A percentile compares a stretch with the other conserved stretches of the same genome.
Evolutionary conservation across 352 stramenopile genomes (phyloP).

Genomic region (Phytophthora sansomeana): DNA sequence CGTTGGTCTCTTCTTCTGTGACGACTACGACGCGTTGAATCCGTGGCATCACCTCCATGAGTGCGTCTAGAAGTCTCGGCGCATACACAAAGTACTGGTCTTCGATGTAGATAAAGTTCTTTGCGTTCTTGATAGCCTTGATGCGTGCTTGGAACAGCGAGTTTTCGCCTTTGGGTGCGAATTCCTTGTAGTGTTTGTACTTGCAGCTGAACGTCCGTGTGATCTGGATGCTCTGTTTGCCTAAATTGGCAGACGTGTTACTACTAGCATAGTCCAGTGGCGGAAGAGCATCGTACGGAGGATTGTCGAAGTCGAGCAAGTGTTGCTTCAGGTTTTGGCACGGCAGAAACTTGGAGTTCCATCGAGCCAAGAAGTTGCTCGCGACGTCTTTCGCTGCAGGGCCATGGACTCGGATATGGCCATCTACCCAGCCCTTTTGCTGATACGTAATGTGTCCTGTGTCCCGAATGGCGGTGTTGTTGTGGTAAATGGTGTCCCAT

Average conservation of each 20-base stretch:
- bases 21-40: slow-evolving; percentile 58
- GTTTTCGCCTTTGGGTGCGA: slow-evolving; percentile 52
- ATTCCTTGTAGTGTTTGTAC: slow-evolving; percentile 49
- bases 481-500: slow-evolving; percentile 66
- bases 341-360: slow-evolving; percentile 48
- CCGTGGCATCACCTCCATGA: slow-evolving; percentile 48
- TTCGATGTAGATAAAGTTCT: slow-evolving; percentile 34
- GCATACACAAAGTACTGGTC: slow-evolving; percentile 35
- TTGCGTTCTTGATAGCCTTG: slow-evolving; percentile 45
- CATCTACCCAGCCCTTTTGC: slow-evolving; percentile 64
- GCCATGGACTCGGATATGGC: slow-evolving; percentile 48
- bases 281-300: slow-evolving; percentile 9
- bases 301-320: slow-evolving; percentile 51
- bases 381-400: slow-evolving; percentile 53
- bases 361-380: slow-evolving; percentile 57
- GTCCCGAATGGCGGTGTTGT: slow-evolving; percentile 46
- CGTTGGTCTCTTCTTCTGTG: slow-evolving; percentile 32
- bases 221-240: slow-evolving; percentile 48
- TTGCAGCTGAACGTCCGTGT: slow-evolving; percentile 63
- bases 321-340: slow-evolving; percentile 33
- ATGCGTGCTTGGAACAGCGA: slow-evolving; percentile 47
- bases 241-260: slow-evolving; percentile 5
- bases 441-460: slow-evolving; percentile 36
- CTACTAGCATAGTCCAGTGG: slow-evolving; percentile 2
- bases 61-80: slow-evolving; percentile 42